Evolutionary conservation across 331 rosid genomes (phyloP).

Genomic region (Prunus yedoensis): DNA sequence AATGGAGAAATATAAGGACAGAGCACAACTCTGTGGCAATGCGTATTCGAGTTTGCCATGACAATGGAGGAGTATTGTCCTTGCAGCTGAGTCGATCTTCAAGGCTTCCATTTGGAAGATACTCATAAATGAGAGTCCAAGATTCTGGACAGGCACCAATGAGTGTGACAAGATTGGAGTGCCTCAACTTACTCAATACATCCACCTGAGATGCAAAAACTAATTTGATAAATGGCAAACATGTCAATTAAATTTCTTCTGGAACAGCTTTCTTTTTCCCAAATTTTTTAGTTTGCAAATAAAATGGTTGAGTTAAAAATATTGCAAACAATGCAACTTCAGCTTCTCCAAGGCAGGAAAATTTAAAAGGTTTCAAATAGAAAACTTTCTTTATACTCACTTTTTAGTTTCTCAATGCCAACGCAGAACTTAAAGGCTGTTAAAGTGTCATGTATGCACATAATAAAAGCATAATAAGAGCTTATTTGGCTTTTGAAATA

Average conservation of each 20-base stretch:
- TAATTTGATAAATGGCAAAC: conserved; percentile 6
- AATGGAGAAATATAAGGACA: conserved; percentile 78
- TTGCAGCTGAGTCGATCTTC: conserved; percentile 80
- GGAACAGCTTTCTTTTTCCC: neutral
- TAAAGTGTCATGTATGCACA: too few species aligned
- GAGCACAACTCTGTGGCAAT: conserved; percentile 80
- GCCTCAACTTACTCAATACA: conserved; percentile 74
- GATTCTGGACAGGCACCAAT: conserved; percentile 82
- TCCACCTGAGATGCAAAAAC: conserved; percentile 52
- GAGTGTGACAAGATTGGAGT: conserved; percentile 81
- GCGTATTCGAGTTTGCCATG: conserved; percentile 83
- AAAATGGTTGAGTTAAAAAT: too few species aligned
- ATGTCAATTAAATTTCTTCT: neutral
- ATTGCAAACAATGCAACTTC: too few species aligned
- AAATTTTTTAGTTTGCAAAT: neutral
- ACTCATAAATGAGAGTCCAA: conserved; percentile 70
- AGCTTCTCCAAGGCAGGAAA: neutral
- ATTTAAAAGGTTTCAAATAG: neutral
- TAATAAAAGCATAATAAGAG: too few species aligned
- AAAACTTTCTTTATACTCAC: neutral
- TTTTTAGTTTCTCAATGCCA: neutral
- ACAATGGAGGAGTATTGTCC: conserved; percentile 57
- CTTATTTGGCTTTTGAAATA: too few species aligned
- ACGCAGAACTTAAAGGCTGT: neutral
- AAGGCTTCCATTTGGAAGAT: conserved; percentile 85